Evolutionary conservation across 345 rosid genomes (phyloP), one percentile per base, ranked within the genome.

Genomic region (Rubroshorea leprosula): DNA sequence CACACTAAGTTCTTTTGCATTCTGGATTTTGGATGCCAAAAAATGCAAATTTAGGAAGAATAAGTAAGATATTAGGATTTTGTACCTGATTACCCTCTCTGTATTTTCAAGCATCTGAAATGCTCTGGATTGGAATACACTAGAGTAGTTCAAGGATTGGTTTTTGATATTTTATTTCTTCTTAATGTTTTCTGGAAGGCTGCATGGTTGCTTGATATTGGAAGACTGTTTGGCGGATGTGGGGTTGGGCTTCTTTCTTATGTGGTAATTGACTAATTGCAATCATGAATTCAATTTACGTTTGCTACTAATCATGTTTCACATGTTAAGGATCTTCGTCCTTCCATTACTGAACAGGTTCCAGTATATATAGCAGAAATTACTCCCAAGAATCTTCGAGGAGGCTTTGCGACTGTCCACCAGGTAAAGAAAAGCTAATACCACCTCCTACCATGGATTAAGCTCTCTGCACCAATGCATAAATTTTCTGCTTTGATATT

Each of bases 351-450:
- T 26, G 10, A 15, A 4, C 51, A 75, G 76, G 81, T 70, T n/a
- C 78, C 80, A 7, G 75, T 77, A 18, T 80, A 80, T 53, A 70
- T 80, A 49, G 74, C 85, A 51, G 82, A 80, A 60, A 77, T 74
- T 44, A 69, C 82, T 48, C 82, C 85, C 3, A 72, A 72, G 55
- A 46, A 48, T 29, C 26, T 72, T 56, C 77, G 85, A 5, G 82
- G 85, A 22, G 75, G 73, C 3, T 74, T 72, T 52, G 44, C 70
- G 4, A 31, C 55, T 15, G 15, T 60, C 17, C 23, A 29, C 21
- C 55, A 21, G 47, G 64, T 60, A 43, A 43, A 22, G 5, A 11
- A 20, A 11, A 57, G 51, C 49, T 6, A 7, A 14, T 41, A 41
- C 45, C 15, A 7, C 10, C 45, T 41, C 3, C 12, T n/a, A 11